These are phyloP conservation scores for Ophiocordyceps australis DNA, from an alignment of 2,329 filamentous ascomycete genomes.

Conservation along the genomic window DNA sequence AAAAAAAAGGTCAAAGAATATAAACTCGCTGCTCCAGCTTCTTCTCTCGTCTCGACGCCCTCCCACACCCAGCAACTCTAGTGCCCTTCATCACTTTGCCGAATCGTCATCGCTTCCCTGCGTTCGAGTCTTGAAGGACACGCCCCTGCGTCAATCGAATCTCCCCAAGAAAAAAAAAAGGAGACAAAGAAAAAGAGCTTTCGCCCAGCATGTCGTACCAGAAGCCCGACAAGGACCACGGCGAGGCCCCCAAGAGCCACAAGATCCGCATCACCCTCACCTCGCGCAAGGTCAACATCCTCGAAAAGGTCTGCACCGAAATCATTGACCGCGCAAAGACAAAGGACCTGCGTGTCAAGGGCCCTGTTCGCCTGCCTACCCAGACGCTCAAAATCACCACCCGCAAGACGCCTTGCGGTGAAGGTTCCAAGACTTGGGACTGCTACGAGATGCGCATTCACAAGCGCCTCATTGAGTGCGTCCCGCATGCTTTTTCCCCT, in stretches of 20 bases:
- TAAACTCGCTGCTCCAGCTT: too few species aligned
- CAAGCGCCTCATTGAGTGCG: conserved; percentile 90
- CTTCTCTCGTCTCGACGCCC: too few species aligned
- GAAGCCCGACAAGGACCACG: conserved; percentile 88
- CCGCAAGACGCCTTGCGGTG: conserved; percentile 98
- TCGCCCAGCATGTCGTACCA: conserved; percentile 73
- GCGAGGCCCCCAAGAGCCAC: conserved; percentile 87
- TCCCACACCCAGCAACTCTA: conserved; percentile 2
- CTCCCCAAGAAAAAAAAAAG: conserved; percentile 1
- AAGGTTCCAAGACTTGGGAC: conserved; percentile 99
- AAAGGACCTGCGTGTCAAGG: conserved; percentile 98
- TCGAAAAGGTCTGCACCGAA: conserved; percentile 97
- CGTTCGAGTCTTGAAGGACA: conserved; percentile 69
- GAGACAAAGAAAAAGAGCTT: too few species aligned
- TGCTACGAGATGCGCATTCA: conserved; percentile 98
- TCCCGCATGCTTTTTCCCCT: conserved; percentile 8
- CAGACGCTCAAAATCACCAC: conserved; percentile 94
- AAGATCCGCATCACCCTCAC: conserved; percentile 97
- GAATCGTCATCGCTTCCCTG: conserved; percentile 31
- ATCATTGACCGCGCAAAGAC: conserved; percentile 95
- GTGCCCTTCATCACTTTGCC: conserved; percentile 62
- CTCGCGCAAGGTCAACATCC: conserved; percentile 80
- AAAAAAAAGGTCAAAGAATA: conserved; percentile 2
- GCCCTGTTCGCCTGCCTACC: conserved; percentile 91
- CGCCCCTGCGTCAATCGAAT: conserved; percentile 3